Percentiles rank a stretch among this genome's conserved stretches.
These are phyloP conservation scores for Zhuliangozyma parablackwelliae DNA, from an alignment of 1,139 yeast genomes.

Conservation along the genomic window DNA sequence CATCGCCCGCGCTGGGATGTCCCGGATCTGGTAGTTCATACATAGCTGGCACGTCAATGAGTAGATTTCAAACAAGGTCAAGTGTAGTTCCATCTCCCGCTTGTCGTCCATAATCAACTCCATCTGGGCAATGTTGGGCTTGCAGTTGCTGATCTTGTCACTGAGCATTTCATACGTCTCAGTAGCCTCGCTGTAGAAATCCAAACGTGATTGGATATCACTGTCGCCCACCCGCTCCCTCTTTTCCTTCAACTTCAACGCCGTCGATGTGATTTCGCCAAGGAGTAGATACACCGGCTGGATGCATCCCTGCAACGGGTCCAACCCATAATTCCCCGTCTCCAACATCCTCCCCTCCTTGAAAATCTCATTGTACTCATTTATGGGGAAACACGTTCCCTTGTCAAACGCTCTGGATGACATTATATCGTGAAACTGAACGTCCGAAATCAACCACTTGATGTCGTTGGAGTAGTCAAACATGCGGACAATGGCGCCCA, in stretches of 20 bases:
- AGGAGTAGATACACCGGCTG: constrained; percentile 37
- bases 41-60: constrained; percentile 23
- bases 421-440: constrained; percentile 44
- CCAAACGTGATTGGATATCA: constrained; percentile 7
- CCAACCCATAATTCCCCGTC: constrained; percentile 35
- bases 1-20: constrained; percentile 20
- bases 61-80: constrained; percentile 25
- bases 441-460: constrained; percentile 40
- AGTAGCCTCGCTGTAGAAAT: constrained; percentile 15
- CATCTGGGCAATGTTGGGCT: constrained; percentile 21
- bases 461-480: constrained; percentile 35
- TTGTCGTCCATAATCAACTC: constrained; percentile 11
- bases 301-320: constrained; percentile 48
- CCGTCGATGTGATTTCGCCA: constrained; percentile 38
- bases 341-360: constrained; percentile 13
- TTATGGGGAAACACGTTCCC: constrained; percentile 36
- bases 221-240: constrained; percentile 3
- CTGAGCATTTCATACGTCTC: constrained; percentile 12
- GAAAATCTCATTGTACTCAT: constrained; percentile 23
- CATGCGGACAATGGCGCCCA: constrained; percentile 15
- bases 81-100: constrained; percentile 15
- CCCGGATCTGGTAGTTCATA: constrained; percentile 22
- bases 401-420: constrained; percentile 26
- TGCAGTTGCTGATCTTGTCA: constrained; percentile 17
- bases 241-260: constrained; percentile 17